Percentiles rank a stretch among this genome's conserved stretches.
Evolutionary conservation across 306 rosid species (phyloP).

Genomic region (Citrullus mucosospermus): DNA sequence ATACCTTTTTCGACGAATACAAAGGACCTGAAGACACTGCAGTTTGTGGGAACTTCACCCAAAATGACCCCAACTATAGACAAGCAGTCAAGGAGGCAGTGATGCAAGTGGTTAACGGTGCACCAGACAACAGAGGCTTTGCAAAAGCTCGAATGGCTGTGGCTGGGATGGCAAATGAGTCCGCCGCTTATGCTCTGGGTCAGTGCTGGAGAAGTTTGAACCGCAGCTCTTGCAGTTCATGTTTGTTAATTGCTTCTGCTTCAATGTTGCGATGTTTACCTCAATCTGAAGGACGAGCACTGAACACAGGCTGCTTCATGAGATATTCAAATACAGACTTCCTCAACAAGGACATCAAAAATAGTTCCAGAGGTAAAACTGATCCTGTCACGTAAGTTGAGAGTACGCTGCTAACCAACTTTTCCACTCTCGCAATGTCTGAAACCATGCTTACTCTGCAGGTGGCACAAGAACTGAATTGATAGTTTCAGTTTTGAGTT

Average conservation of each 20-base stretch:
- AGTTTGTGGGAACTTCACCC: slow-evolving; percentile 50
- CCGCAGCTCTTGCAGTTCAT: slow-evolving; percentile 48
- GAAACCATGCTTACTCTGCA: neutral
- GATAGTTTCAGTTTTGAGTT: slow-evolving; percentile 49
- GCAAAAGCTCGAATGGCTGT: slow-evolving; percentile 29
- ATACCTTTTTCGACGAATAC: slow-evolving; percentile 50
- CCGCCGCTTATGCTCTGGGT: slow-evolving; percentile 57
- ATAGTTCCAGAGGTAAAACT: slow-evolving; percentile 41
- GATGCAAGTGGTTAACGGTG: slow-evolving; percentile 32
- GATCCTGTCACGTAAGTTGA: neutral
- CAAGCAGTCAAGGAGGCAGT: slow-evolving; percentile 40
- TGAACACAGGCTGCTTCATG: slow-evolving; percentile 84
- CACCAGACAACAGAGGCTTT: slow-evolving; percentile 37
- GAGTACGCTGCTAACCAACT: neutral
- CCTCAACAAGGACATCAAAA: slow-evolving; percentile 41
- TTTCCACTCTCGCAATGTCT: neutral
- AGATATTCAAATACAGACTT: slow-evolving; percentile 72
- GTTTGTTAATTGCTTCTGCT: slow-evolving; percentile 62
- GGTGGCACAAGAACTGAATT: slow-evolving; percentile 17
- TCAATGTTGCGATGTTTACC: slow-evolving; percentile 64
- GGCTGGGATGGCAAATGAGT: slow-evolving; percentile 24
- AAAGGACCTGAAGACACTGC: slow-evolving; percentile 37
- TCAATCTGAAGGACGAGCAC: slow-evolving; percentile 60
- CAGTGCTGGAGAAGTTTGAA: slow-evolving; percentile 76
- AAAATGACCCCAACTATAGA: slow-evolving; percentile 29